phyloP scores from a whole-genome alignment of 495 filamentous ascomycete genomes.

The Penicillium steckii region DNA sequence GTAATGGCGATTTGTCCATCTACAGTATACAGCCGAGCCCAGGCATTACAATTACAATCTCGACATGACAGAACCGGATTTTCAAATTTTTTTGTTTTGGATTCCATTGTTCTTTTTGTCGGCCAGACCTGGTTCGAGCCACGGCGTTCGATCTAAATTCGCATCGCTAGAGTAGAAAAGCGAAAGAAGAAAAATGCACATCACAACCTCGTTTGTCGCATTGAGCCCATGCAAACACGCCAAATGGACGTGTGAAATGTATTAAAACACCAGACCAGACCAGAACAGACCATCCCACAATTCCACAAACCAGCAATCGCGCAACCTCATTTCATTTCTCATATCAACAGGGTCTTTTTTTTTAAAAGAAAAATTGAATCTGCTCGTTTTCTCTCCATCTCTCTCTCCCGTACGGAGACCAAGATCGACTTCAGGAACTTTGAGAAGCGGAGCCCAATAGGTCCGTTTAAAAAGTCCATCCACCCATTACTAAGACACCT shows the following conservation, averaged over 20 bases:
- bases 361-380: constrained; percentile 15
- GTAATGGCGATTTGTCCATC: no score
- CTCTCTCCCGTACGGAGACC: constrained; percentile 29
- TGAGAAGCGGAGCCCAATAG: constrained; percentile 7
- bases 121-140: constrained; percentile 17
- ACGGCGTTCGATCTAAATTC: constrained; percentile 17
- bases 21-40: neutral
- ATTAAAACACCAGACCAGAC: constrained; percentile 36
- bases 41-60: constrained; percentile 4
- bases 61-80: constrained; percentile 24
- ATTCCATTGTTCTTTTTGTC: constrained; percentile 29
- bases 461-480: constrained; percentile 19
- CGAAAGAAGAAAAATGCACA: constrained; percentile 18
- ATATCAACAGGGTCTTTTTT: constrained; percentile 29
- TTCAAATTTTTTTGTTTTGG: constrained; percentile 27
- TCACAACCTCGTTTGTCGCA: constrained; percentile 37
- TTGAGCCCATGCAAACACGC: constrained; percentile 34
- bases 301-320: constrained; percentile 29
- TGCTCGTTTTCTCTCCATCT: constrained; percentile 30
- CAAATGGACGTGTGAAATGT: constrained; percentile 29
- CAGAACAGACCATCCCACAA: constrained; percentile 24
- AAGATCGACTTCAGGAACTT: constrained; percentile 25
- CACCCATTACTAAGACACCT: constrained; percentile 20
- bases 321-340: constrained; percentile 34
- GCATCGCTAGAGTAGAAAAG: constrained; percentile 2